Evolutionary conservation across 257 asterid genomes (phyloP).

Genomic region (Plantago ovata): DNA sequence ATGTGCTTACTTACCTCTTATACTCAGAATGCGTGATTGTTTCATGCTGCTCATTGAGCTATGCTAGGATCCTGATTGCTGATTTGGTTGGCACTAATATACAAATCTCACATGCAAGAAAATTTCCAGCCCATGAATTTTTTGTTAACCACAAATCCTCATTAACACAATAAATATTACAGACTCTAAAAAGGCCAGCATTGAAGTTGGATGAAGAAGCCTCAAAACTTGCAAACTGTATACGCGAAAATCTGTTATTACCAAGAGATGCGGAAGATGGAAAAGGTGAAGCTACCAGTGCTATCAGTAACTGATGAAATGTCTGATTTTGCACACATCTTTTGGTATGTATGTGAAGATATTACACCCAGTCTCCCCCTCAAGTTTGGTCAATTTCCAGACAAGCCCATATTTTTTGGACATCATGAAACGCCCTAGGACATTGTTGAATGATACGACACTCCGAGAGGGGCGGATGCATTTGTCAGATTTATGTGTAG

Average conservation of each 20-base stretch:
- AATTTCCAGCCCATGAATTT: background rate
- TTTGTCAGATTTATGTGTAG: no score
- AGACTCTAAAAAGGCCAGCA: conserved; percentile 56
- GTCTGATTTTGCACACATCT: background rate
- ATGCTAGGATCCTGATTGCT: no score
- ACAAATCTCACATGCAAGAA: no score
- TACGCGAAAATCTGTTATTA: conserved; percentile 52
- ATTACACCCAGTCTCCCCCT: no score
- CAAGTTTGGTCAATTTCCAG: no score
- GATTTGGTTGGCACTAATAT: no score
- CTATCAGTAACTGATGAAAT: conserved; percentile 34
- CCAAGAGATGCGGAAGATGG: conserved; percentile 36
- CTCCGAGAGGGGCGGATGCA: no score
- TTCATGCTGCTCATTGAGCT: no score
- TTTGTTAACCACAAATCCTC: background rate
- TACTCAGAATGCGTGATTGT: no score
- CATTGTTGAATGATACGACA: no score
- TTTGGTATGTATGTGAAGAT: conserved; percentile 21
- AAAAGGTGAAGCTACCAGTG: conserved; percentile 51
- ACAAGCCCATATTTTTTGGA: no score
- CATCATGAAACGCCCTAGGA: no score
- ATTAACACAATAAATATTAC: conserved; percentile 7
- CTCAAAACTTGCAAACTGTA: conserved; percentile 47
- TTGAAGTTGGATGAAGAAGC: conserved; percentile 71
- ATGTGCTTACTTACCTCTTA: background rate